Percentiles rank a stretch among this genome's conserved stretches.
Evolutionary conservation across 163 green algal species (phyloP).

Genomic region (Chlorella variabilis): DNA sequence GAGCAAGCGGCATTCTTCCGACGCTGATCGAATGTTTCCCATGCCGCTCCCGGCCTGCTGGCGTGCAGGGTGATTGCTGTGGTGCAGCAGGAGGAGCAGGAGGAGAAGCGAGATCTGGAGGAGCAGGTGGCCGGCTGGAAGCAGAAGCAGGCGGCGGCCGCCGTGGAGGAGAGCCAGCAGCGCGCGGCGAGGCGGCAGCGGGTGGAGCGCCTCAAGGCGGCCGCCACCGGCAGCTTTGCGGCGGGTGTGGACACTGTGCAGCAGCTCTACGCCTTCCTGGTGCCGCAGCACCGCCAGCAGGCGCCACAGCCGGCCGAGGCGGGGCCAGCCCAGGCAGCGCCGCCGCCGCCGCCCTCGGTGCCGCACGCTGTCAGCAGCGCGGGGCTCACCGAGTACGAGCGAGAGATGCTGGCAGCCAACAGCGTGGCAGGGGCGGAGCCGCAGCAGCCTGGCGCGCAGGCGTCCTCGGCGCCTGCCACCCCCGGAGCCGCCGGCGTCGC

Average conservation of each 20-base stretch:
- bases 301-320: background rate
- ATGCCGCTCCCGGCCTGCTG: too few relatives aligned
- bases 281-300: background rate
- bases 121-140: constrained; percentile 23
- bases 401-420: background rate
- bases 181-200: constrained; percentile 53
- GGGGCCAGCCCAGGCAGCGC: background rate
- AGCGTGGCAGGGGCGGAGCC: constrained; percentile 1
- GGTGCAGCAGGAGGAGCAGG: constrained; percentile 49
- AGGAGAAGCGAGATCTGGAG: constrained; percentile 26
- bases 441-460: background rate
- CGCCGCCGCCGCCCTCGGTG: background rate
- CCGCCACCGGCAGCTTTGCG: background rate
- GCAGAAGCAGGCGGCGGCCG: constrained; percentile 46
- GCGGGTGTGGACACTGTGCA: background rate
- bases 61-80: constrained; percentile 52
- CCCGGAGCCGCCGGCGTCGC: background rate
- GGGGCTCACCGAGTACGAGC: constrained; percentile 18
- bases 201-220: constrained; percentile 67
- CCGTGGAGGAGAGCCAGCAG: constrained; percentile 60
- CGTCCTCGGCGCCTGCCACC: background rate
- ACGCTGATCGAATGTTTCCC: too few relatives aligned
- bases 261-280: constrained; percentile 4
- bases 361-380: background rate
- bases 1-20: too few relatives aligned